Evolutionary conservation across 352 stramenopile species (phyloP), one percentile per base, ranked within the genome.

Genomic region (Discostella stelligera): DNA sequence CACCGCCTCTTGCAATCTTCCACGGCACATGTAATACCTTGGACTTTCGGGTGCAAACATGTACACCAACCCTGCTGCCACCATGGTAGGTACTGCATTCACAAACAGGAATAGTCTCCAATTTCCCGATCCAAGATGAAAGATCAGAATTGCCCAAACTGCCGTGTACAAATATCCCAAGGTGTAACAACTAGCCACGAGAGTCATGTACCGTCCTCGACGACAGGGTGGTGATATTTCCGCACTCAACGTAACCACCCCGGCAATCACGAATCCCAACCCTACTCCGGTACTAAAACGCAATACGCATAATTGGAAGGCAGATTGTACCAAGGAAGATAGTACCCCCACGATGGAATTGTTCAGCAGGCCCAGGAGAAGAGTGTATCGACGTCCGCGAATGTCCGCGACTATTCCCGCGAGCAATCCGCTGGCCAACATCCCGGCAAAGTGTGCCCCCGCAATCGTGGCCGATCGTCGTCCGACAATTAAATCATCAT

Each of bases 111-210:
- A 90, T 0, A 90, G 23, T 44, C 87, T 85, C 85, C 87, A 91
- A 25, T 62, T 82, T 0, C 77, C 73, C n/a, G 41, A 58, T 30
- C 70, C 76, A 27, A 23, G 18, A 27, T 30, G 21, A 65, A 93
- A 89, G n/a, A 89, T 78, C 2, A 83, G 44, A 32, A 90, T 71
- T 25, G 82, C 88, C 46, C 71, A 69, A 2, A 91, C 18, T 11
- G 84, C 75, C n/a, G 88, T 84, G 66, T 85, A 92, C 13, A 93
- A 77, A 64, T 77, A 90, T 25, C 86, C 88, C 0, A 92, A 65
- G 49, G 88, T 89, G 72, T 85, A 93, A 77, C 90, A 93, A 18
- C 67, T 83, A 8, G 82, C 80, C 7, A 80, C 77, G 5, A 91
- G 16, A 10, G 83, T 87, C 44, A 90, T 84, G 55, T 85, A 89